These are phyloP conservation scores for Pseudogymnoascus sp. DNA, from an alignment of 2,329 filamentous ascomycete species.

Conservation along the genomic window DNA sequence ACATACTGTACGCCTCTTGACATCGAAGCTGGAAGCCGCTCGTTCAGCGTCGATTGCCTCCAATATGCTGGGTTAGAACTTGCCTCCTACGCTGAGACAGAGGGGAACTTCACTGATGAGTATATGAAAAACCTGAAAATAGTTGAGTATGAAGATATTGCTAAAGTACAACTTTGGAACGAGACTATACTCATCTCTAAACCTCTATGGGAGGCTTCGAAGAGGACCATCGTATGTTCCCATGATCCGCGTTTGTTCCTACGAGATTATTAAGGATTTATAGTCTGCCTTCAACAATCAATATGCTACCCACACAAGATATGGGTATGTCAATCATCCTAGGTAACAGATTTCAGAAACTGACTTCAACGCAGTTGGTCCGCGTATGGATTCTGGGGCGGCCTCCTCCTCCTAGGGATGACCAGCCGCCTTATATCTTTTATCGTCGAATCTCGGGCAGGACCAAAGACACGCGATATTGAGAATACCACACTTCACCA, in stretches of 20 bases:
- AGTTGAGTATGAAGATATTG: slow-evolving; percentile 3
- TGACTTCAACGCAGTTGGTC: background rate
- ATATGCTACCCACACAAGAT: slow-evolving; percentile 1
- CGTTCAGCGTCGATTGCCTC: background rate
- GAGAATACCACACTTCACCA: background rate
- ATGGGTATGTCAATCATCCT: background rate
- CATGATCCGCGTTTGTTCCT: background rate
- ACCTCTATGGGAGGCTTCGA: background rate
- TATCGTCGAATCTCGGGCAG: background rate
- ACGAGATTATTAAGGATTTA: background rate
- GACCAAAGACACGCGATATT: background rate
- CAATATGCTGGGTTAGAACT: background rate
- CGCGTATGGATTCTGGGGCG: slow-evolving; percentile 6
- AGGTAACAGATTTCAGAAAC: background rate
- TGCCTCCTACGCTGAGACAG: background rate
- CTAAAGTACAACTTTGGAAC: background rate
- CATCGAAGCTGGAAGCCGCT: background rate
- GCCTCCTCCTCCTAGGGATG: background rate
- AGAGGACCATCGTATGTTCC: slow-evolving; percentile 2
- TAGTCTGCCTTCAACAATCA: slow-evolving; percentile 7
- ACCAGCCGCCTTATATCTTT: background rate
- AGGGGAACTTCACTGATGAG: slow-evolving; percentile 6
- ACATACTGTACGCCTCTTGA: background rate
- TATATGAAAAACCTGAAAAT: slow-evolving; percentile 4
- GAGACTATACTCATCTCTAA: slow-evolving; percentile 4